Percentiles rank a stretch among this genome's conserved stretches.
Conservation (phyloP, 352 stramenopile genomes). For the Phytophthora hibernalis region DNA sequence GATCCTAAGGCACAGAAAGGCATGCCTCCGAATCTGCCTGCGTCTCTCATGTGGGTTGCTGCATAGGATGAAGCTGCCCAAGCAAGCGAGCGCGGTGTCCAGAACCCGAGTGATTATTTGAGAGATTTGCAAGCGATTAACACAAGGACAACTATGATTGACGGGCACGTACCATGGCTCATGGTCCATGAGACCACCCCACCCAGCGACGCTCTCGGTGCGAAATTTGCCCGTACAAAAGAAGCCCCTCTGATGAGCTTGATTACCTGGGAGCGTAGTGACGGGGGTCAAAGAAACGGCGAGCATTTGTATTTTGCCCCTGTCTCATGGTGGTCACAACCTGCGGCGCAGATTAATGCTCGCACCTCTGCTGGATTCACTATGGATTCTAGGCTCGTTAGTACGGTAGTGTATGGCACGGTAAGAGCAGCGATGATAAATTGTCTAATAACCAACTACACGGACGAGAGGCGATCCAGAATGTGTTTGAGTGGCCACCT, state of each 20-base stretch:
- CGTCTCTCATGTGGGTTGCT: slow-evolving; percentile 27
- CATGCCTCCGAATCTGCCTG: slow-evolving; percentile 7
- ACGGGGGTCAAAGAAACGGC: slow-evolving; percentile 20
- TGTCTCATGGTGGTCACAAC: no score
- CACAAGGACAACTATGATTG: slow-evolving; percentile 16
- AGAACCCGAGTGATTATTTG: slow-evolving; percentile 2
- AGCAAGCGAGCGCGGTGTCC: slow-evolving; percentile 24
- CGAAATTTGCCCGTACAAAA: slow-evolving; percentile 7
- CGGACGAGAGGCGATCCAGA: neutral
- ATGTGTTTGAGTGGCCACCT: slow-evolving; percentile 10
- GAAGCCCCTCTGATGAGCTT: slow-evolving; percentile 1
- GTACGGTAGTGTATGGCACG: slow-evolving; percentile 5
- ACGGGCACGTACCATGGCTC: slow-evolving; percentile 23
- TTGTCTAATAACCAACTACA: neutral
- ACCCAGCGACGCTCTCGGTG: slow-evolving; percentile 4
- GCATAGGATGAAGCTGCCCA: slow-evolving; percentile 25
- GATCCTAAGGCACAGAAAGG: neutral
- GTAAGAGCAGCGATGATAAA: neutral
- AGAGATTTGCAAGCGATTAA: slow-evolving; percentile 32
- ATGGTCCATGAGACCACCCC: no score
- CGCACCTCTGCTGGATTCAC: slow-evolving; percentile 14
- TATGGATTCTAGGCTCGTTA: slow-evolving; percentile 13
- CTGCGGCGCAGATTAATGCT: slow-evolving; percentile 23
- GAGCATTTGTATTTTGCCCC: slow-evolving; percentile 1
- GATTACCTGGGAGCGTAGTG: slow-evolving; percentile 19